Conservation (phyloP, 768 basidiomycete species). For the Bullera alba region DNA sequence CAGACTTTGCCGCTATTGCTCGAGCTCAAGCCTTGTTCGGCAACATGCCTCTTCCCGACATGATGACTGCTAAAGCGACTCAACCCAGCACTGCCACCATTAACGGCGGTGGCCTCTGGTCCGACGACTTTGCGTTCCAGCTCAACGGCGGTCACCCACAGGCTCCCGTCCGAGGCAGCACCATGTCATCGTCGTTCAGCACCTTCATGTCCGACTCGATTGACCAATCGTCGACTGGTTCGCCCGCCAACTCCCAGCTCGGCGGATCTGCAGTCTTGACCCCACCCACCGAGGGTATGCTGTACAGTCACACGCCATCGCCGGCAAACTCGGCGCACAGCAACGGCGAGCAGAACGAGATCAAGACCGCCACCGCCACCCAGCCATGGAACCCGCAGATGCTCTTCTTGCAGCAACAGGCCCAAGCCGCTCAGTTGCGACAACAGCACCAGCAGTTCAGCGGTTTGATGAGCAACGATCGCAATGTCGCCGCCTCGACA, state of each 20-base stretch:
- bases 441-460: background rate
- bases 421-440: constrained; percentile 15
- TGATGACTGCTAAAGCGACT: background rate
- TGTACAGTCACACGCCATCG: constrained; percentile 24
- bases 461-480: background rate
- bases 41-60: constrained; percentile 1
- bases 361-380: background rate
- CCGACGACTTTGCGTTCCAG: constrained; percentile 22
- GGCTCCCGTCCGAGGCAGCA: background rate
- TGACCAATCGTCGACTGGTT: constrained; percentile 6
- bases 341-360: constrained; percentile 1
- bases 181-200: constrained; percentile 10
- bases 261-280: constrained; percentile 14
- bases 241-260: constrained; percentile 5
- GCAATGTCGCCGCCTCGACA: background rate
- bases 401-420: constrained; percentile 22
- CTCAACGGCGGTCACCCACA: background rate
- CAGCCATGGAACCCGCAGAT: constrained; percentile 6
- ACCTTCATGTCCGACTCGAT: constrained; percentile 19
- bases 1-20: constrained; percentile 14
- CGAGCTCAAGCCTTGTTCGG: constrained; percentile 8
- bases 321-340: constrained; percentile 17
- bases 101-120: constrained; percentile 15
- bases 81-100: background rate
- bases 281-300: constrained; percentile 7